Conservation (phyloP, 768 basidiomycete species). For the Tephrocybe sp. region DNA sequence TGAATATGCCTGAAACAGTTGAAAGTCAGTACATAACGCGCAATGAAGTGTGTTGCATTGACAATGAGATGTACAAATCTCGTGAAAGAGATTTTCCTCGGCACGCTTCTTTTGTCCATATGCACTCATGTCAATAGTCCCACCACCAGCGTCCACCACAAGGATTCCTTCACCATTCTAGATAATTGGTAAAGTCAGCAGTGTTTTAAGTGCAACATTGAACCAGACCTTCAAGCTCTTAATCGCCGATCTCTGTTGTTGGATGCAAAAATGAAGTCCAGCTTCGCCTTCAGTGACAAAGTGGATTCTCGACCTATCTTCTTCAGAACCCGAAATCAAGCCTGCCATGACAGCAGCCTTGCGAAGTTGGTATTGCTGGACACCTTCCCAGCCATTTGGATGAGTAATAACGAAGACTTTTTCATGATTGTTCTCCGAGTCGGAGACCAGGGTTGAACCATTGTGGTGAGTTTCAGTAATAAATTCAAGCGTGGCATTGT, state of each 20-base stretch:
- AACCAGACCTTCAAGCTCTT: conserved; percentile 22
- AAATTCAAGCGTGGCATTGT: conserved; percentile 33
- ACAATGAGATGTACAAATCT: conserved; percentile 28
- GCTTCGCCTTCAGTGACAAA: conserved; percentile 59
- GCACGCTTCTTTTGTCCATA: conserved; percentile 33
- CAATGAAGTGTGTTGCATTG: conserved; percentile 1
- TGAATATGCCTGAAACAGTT: conserved; percentile 29
- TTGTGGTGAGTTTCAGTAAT: conserved; percentile 38
- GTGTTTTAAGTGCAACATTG: conserved; percentile 1
- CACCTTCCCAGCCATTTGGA: conserved; percentile 57
- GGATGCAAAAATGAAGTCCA: conserved; percentile 48
- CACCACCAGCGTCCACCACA: conserved; percentile 53
- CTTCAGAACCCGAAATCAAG: conserved; percentile 33
- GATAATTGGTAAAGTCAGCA: conserved; percentile 5
- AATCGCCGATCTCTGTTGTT: conserved; percentile 32
- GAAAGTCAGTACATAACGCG: neutral
- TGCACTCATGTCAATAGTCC: conserved; percentile 50
- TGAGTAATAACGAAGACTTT: conserved; percentile 50
- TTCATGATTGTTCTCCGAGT: conserved; percentile 31
- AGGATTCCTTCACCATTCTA: conserved; percentile 33
- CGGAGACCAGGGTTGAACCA: conserved; percentile 38
- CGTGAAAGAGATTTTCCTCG: conserved; percentile 32
- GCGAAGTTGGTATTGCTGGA: conserved; percentile 48
- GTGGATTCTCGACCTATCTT: conserved; percentile 36
- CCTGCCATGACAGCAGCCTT: conserved; percentile 43